These are phyloP conservation scores for Adiantum capillusveneris DNA, from an alignment of 75 land plant species.

Conservation along the genomic window DNA sequence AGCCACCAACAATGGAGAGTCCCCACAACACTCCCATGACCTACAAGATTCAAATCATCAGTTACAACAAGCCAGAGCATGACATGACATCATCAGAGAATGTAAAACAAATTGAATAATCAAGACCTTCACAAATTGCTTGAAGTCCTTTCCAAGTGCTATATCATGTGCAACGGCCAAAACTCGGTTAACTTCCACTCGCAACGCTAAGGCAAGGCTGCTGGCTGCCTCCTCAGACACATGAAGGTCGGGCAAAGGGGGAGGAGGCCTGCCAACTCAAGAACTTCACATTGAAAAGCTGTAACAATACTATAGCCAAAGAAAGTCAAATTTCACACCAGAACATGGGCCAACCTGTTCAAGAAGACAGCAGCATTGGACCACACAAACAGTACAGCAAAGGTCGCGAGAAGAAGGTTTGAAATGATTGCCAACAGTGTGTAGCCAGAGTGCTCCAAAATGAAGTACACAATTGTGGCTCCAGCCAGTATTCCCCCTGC, in stretches of 20 bases:
- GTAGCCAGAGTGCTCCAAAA: constrained; percentile 68
- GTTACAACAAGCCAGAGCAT: no score
- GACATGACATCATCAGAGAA: no score
- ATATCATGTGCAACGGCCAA: constrained; percentile 83
- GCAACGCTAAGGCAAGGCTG: constrained; percentile 62
- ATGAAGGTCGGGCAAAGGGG: constrained; percentile 61
- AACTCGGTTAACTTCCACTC: constrained; percentile 63
- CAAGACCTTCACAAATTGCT: constrained; percentile 63
- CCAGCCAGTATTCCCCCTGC: constrained; percentile 45
- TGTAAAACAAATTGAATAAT: no score
- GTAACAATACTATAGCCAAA: neutral
- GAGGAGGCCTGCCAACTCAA: constrained; percentile 42
- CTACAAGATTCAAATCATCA: no score
- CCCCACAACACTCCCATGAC: constrained; percentile 55
- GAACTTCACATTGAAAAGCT: neutral
- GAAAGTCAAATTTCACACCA: neutral
- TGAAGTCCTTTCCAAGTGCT: constrained; percentile 87
- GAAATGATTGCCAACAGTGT: constrained; percentile 52
- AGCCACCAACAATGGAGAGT: constrained; percentile 58
- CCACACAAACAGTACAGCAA: constrained; percentile 52
- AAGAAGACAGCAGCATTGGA: constrained; percentile 50
- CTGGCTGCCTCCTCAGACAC: constrained; percentile 84
- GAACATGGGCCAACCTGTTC: constrained; percentile 26
- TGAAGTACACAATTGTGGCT: constrained; percentile 56
- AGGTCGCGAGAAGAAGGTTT: constrained; percentile 53